Conservation (phyloP, 345 rosid genomes). For the Salix viminalis region DNA sequence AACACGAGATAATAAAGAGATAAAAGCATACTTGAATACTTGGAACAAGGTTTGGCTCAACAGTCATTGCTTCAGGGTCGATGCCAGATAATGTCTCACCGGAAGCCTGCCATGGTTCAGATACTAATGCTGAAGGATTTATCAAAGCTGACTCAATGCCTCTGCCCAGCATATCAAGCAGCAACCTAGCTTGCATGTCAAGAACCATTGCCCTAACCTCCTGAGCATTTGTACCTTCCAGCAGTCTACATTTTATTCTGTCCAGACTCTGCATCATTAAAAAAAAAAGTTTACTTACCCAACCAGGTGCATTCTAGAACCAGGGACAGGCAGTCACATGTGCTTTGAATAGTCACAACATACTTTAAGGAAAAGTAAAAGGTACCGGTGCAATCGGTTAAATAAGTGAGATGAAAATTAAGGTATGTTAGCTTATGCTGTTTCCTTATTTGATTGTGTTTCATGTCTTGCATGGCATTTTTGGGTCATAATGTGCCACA, state of each 20-base stretch:
- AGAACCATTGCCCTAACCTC: slow-evolving; percentile 99
- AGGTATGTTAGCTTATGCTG: background rate
- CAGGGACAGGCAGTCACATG: background rate
- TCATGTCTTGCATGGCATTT: background rate
- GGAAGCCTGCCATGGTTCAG: slow-evolving; percentile 87
- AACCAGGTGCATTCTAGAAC: slow-evolving; percentile 15
- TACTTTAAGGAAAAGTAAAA: background rate
- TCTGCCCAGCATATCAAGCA: slow-evolving; percentile 97
- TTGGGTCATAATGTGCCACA: background rate
- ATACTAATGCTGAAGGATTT: slow-evolving; percentile 82
- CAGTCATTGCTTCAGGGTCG: slow-evolving; percentile 92
- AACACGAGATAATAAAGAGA: background rate
- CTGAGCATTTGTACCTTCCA: slow-evolving; percentile 98
- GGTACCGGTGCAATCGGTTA: background rate
- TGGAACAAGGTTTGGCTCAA: slow-evolving; percentile 80
- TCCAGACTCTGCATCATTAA: slow-evolving; percentile 74
- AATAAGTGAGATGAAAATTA: background rate
- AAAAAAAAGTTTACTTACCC: slow-evolving; percentile 13
- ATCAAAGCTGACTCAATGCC: slow-evolving; percentile 96
- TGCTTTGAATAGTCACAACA: background rate
- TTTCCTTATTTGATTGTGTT: background rate
- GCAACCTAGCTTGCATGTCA: slow-evolving; percentile 97
- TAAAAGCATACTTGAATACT: slow-evolving; percentile 58
- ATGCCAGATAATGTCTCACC: slow-evolving; percentile 64
- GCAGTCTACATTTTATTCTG: slow-evolving; percentile 90